Evolutionary conservation across 164 flowering plant genomes (phyloP).

Genomic region (Umbellularia californica): DNA sequence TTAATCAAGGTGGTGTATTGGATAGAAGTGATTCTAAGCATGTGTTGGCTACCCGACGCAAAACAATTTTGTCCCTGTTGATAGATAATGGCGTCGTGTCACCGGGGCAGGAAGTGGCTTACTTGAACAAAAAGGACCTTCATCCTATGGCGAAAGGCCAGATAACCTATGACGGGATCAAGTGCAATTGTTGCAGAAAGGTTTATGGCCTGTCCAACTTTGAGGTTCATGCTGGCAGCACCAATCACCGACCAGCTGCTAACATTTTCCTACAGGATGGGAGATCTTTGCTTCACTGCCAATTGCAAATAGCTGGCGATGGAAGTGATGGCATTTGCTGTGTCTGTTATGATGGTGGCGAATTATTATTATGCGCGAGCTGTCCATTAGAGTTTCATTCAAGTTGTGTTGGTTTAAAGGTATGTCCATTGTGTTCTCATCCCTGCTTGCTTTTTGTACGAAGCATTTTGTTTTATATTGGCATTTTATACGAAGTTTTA

Average conservation of each 20-base stretch:
- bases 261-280: slow-evolving; percentile 73
- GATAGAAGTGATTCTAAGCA: slow-evolving; percentile 12
- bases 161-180: slow-evolving; percentile 68
- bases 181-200: slow-evolving; percentile 68
- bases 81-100: slow-evolving; percentile 60
- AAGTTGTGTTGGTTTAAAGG: slow-evolving; percentile 68
- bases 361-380: slow-evolving; percentile 60
- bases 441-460: not conserved
- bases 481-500: not conserved
- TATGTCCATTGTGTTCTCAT: slow-evolving; percentile 12
- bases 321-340: slow-evolving; percentile 64
- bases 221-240: slow-evolving; percentile 68
- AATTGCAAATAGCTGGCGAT: slow-evolving; percentile 48
- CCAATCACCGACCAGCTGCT: slow-evolving; percentile 37
- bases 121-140: slow-evolving; percentile 21
- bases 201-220: slow-evolving; percentile 46
- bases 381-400: slow-evolving; percentile 83
- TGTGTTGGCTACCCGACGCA: slow-evolving; percentile 32
- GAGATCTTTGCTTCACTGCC: slow-evolving; percentile 76
- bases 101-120: slow-evolving; percentile 59
- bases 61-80: slow-evolving; percentile 69
- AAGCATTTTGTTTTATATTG: too few species aligned
- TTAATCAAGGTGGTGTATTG: slow-evolving; percentile 2
- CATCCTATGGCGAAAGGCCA: slow-evolving; percentile 39
- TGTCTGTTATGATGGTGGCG: slow-evolving; percentile 78